Evolutionary conservation across 2,329 filamentous ascomycete species (phyloP).

Genomic region (Hymenoscyphus linearis): DNA sequence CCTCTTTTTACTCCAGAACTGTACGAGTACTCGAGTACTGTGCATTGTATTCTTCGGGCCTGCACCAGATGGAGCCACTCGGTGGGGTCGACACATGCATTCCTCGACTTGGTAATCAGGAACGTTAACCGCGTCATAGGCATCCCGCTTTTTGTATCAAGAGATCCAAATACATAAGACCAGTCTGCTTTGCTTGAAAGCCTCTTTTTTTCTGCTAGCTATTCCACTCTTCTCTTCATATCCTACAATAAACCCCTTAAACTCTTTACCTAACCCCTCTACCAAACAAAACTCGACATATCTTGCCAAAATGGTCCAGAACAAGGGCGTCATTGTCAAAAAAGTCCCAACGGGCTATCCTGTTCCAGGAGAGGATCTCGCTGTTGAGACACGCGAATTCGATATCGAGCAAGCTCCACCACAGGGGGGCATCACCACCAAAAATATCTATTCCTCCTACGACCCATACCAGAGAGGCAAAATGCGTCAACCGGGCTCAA

Average conservation of each 20-base stretch:
- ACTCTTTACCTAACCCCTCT: neutral
- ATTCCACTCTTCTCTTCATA: neutral
- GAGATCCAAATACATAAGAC: neutral
- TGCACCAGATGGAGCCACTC: neutral
- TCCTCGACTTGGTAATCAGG: neutral
- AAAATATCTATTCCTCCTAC: conserved; percentile 69
- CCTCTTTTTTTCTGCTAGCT: neutral
- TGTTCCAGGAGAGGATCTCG: conserved; percentile 64
- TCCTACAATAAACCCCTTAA: neutral
- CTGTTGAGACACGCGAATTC: conserved; percentile 60
- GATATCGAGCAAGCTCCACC: conserved; percentile 58
- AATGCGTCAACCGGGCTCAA: conserved; percentile 60
- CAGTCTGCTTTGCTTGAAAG: neutral
- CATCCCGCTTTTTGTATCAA: neutral
- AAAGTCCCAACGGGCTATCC: conserved; percentile 61
- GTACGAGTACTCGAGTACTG: no score
- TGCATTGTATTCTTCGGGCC: neutral
- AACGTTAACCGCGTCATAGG: neutral
- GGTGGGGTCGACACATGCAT: neutral
- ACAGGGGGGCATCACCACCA: conserved; percentile 60
- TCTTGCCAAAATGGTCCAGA: conserved; percentile 42
- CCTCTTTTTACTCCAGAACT: neutral
- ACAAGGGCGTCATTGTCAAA: conserved; percentile 74
- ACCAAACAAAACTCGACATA: neutral
- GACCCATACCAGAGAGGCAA: conserved; percentile 80